Conservation (phyloP, 306 rosid species). For the Cicer pinnatifidum region DNA sequence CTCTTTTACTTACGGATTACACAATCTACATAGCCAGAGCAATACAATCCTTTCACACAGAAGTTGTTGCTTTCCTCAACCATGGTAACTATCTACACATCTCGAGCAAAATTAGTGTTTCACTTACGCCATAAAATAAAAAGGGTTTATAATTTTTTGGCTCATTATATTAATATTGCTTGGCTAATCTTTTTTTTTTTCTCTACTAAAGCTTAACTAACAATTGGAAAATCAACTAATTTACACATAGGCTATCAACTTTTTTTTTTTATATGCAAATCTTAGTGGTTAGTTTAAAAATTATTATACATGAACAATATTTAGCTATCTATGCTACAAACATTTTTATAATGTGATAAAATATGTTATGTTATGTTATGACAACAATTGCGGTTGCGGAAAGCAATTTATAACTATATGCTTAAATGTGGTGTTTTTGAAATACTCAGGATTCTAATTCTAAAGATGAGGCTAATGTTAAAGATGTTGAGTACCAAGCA, state of each 20-base stretch:
- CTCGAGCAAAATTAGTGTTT: slow-evolving; percentile 17
- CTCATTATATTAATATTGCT: slow-evolving; percentile 1
- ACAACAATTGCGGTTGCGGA: no score
- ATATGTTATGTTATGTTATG: no score
- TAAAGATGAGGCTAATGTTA: slow-evolving; percentile 36
- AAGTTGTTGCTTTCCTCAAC: neutral
- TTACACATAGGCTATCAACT: no score
- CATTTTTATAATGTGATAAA: no score
- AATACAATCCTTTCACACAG: neutral
- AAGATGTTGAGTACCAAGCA: slow-evolving; percentile 41
- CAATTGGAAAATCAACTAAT: neutral
- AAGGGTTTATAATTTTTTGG: slow-evolving; percentile 12
- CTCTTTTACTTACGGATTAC: neutral
- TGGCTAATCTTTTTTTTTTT: neutral
- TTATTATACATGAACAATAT: neutral
- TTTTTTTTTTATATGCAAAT: no score
- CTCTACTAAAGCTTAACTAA: neutral
- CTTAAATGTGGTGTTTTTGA: slow-evolving; percentile 8
- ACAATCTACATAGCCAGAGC: neutral
- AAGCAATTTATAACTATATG: neutral
- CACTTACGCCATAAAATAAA: neutral
- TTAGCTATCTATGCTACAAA: neutral
- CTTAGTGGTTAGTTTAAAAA: no score
- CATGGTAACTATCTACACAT: slow-evolving; percentile 45
- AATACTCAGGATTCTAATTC: slow-evolving; percentile 35